A percentile compares a stretch with the other conserved stretches of the same genome.
These are phyloP conservation scores for Amylocystis lapponica DNA, from an alignment of 768 basidiomycete species.

Conservation along the genomic window DNA sequence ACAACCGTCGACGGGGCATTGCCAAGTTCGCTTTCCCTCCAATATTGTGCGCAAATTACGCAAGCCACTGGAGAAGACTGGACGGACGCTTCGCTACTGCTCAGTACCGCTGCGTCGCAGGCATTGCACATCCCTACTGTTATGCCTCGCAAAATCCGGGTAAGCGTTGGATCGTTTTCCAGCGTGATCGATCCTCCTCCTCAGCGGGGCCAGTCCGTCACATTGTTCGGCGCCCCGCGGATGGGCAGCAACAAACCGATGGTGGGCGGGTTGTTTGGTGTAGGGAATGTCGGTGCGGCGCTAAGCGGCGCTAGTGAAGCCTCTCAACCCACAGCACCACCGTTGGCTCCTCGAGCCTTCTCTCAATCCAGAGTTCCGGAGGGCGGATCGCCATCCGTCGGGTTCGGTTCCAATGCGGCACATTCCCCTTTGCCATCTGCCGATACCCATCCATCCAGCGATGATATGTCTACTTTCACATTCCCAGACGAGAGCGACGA, in stretches of 20 bases:
- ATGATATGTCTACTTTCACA: not conserved
- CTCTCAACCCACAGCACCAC: too few relatives aligned
- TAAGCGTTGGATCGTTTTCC: too few relatives aligned
- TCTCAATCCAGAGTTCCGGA: too few relatives aligned
- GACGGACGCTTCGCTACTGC: conserved; percentile 42
- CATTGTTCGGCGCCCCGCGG: not conserved
- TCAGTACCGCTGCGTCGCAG: too few relatives aligned
- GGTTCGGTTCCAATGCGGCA: not conserved
- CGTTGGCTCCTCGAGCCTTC: too few relatives aligned
- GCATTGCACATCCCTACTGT: too few relatives aligned
- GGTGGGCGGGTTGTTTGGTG: too few relatives aligned
- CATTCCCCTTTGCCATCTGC: not conserved
- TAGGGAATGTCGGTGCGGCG: too few relatives aligned
- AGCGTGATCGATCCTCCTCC: not conserved
- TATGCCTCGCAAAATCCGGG: too few relatives aligned
- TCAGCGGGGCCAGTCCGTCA: not conserved
- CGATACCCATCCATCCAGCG: not conserved
- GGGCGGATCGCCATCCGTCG: too few relatives aligned
- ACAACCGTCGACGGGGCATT: conserved; percentile 38
- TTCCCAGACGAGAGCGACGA: too few relatives aligned
- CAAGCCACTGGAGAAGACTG: conserved; percentile 62
- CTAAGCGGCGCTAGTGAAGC: too few relatives aligned
- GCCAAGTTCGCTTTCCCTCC: conserved; percentile 38
- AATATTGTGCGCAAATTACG: conserved; percentile 48
- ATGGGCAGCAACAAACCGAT: not conserved